Evolutionary conservation across 2,329 filamentous ascomycete species (phyloP).

Genomic region (Aurifilum marmelostoma): DNA sequence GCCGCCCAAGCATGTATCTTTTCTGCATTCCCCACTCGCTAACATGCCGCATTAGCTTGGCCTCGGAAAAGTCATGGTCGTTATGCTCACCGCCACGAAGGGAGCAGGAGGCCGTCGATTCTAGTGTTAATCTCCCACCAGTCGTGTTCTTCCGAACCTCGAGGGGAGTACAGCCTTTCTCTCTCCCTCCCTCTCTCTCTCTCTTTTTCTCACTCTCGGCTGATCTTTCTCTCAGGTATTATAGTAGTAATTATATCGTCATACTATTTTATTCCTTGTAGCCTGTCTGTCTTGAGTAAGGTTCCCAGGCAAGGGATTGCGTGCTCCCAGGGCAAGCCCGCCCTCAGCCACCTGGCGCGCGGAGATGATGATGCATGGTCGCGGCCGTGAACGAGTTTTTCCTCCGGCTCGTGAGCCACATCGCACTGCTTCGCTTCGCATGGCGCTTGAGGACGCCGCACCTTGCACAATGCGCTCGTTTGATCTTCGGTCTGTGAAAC

Average conservation of each 20-base stretch:
- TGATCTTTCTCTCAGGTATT: background rate
- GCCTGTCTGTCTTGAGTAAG: background rate
- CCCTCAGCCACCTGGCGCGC: background rate
- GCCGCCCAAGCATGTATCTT: background rate
- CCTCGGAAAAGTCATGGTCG: background rate
- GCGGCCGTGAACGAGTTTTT: constrained; percentile 18
- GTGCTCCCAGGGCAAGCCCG: background rate
- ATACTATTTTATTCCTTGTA: background rate
- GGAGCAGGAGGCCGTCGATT: background rate
- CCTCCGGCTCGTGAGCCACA: constrained; percentile 17
- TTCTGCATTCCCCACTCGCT: background rate
- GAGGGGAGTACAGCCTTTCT: background rate
- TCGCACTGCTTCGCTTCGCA: constrained; percentile 17
- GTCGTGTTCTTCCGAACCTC: background rate
- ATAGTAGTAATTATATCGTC: background rate
- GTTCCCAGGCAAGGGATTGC: background rate
- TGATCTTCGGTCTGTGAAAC: constrained; percentile 11
- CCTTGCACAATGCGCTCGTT: constrained; percentile 14
- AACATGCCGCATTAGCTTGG: constrained; percentile 5
- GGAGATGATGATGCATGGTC: constrained; percentile 15
- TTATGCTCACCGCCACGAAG: constrained; percentile 1
- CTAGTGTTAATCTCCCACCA: constrained; percentile 1
- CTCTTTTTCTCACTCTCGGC: background rate
- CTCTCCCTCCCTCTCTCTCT: background rate
- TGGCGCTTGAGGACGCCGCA: constrained; percentile 8